Evolutionary conservation across 176 grass and related monocot species (phyloP).

Genomic region (Cymbopogon citratus): DNA sequence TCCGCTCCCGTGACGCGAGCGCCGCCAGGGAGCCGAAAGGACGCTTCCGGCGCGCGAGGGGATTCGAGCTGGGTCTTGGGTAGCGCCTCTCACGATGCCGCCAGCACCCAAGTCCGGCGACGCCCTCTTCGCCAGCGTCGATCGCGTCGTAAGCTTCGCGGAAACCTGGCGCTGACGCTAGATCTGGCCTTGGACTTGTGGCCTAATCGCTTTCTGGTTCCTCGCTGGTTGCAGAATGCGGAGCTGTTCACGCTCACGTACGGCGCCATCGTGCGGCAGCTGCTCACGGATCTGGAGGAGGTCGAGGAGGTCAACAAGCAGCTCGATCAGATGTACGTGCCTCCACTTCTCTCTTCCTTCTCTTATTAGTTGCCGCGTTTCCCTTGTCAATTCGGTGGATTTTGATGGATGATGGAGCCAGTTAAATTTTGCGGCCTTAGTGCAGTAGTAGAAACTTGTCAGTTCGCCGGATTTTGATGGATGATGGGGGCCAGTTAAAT

Average conservation of each 20-base stretch:
- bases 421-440: not conserved
- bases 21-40: not conserved
- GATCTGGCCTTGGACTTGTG: conserved; percentile 12
- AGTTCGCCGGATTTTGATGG: not conserved
- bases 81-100: conserved; percentile 30
- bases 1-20: not conserved
- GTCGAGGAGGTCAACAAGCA: conserved; percentile 99
- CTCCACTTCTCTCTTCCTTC: not conserved
- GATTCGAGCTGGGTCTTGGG: not conserved
- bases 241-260: conserved; percentile 98
- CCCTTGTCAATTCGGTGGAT: not conserved
- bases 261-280: conserved; percentile 92
- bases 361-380: not conserved
- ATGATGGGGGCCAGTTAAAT: not conserved
- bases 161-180: not conserved
- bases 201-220: not conserved
- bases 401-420: not conserved
- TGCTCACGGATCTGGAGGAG: conserved; percentile 96
- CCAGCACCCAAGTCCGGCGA: conserved; percentile 76
- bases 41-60: not conserved
- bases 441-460: not conserved
- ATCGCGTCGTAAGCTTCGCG: conserved; percentile 69
- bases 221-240: conserved; percentile 51
- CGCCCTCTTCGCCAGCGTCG: conserved; percentile 89
- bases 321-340: conserved; percentile 87